phyloP scores from a whole-genome alignment of 2,329 filamentous ascomycete genomes.

The Arachnopeziza araneosa region DNA sequence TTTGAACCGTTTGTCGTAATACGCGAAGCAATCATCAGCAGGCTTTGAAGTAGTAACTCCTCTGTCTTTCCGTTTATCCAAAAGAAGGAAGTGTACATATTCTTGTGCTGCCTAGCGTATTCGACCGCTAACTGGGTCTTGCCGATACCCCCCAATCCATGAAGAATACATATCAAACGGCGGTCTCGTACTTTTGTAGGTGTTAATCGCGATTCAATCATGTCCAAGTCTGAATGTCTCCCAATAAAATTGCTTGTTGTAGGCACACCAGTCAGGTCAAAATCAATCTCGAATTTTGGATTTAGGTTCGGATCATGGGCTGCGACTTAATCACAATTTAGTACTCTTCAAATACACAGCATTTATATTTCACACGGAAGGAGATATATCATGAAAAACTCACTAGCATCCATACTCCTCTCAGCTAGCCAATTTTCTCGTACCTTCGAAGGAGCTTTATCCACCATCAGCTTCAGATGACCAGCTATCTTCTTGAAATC shows the following conservation, averaged over 20 bases:
- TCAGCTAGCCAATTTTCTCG: slow-evolving; percentile 12
- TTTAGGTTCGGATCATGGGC: slow-evolving; percentile 3
- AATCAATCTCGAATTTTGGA: slow-evolving; percentile 8
- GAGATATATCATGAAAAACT: slow-evolving; percentile 5
- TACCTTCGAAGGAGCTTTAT: slow-evolving; percentile 12
- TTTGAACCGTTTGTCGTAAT: slow-evolving; percentile 22
- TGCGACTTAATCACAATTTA: slow-evolving; percentile 7
- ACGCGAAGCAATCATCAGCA: slow-evolving; percentile 15
- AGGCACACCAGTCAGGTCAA: slow-evolving; percentile 14
- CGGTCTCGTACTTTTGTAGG: slow-evolving; percentile 9
- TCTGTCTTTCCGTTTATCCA: slow-evolving; percentile 39
- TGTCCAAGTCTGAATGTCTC: slow-evolving; percentile 13
- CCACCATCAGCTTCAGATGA: slow-evolving; percentile 13
- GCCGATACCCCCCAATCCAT: slow-evolving; percentile 28
- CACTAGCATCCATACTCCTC: slow-evolving; percentile 10
- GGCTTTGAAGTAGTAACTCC: slow-evolving; percentile 33
- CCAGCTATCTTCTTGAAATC: slow-evolving; percentile 12
- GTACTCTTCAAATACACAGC: slow-evolving; percentile 1
- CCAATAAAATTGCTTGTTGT: slow-evolving; percentile 14
- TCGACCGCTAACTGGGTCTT: slow-evolving; percentile 30
- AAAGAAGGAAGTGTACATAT: slow-evolving; percentile 35
- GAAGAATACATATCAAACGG: slow-evolving; percentile 18
- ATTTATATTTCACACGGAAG: slow-evolving; percentile 1
- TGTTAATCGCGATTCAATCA: slow-evolving; percentile 7
- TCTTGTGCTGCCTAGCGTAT: slow-evolving; percentile 32